Percentiles rank a stretch among this genome's conserved stretches.
These are phyloP conservation scores for Argentina anserina DNA, from an alignment of 306 rosid genomes.

Conservation along the genomic window DNA sequence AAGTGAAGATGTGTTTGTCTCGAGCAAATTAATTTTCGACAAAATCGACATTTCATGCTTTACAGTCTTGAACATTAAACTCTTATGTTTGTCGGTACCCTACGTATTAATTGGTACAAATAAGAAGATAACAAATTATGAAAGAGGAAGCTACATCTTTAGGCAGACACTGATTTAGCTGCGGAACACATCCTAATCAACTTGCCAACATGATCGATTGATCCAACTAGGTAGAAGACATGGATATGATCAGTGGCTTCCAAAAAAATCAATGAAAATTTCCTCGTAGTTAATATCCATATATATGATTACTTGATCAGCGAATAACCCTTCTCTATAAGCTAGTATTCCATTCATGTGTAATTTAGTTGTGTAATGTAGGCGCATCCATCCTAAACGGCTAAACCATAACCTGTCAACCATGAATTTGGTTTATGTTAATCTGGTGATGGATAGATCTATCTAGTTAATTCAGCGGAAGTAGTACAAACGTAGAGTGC, in stretches of 20 bases:
- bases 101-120: slow-evolving; percentile 26
- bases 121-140: slow-evolving; percentile 42
- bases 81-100: slow-evolving; percentile 44
- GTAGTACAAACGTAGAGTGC: not conserved
- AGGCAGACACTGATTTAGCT: not conserved
- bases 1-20: slow-evolving; percentile 47
- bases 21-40: slow-evolving; percentile 29
- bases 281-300: not conserved
- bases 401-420: not conserved
- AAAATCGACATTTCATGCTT: slow-evolving; percentile 36
- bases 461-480: not conserved
- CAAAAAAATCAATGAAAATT: not conserved
- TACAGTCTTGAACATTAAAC: slow-evolving; percentile 18
- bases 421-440: not conserved
- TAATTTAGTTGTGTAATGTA: not conserved
- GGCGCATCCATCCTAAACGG: not conserved
- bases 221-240: not conserved
- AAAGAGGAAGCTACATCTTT: not conserved
- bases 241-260: not conserved
- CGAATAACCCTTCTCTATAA: not conserved
- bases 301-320: not conserved
- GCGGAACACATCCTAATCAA: slow-evolving; percentile 27
- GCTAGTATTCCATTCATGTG: not conserved
- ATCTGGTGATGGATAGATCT: not conserved
- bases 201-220: slow-evolving; percentile 24